Evolutionary conservation across 2,329 filamentous ascomycete genomes (phyloP), one percentile per base, ranked within the genome.

Genomic region (Helminthosporium solani): DNA sequence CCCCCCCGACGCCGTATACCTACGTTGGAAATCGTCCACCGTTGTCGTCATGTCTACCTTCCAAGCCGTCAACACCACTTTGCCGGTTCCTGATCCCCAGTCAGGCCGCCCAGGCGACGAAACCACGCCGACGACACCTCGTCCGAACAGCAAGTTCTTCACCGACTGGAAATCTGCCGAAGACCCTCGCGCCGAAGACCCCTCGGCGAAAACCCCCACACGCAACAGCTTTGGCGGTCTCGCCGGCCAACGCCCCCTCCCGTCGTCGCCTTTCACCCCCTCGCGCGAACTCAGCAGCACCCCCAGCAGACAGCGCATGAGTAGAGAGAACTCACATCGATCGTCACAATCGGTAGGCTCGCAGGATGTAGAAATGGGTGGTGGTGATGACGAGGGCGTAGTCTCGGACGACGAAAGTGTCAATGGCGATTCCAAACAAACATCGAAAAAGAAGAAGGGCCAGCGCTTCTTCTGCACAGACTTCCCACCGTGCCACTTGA

Each of bases 401-500:
- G 74, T 61, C 2, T 77, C 75, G 8, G 76, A 78, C 58, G 74
- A 75, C 41, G 76, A 78, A 20, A 78, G 75, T 51, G 70, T 70
- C 12, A 72, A 66, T 14, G 75, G 73, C 51, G 76, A 78, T 25
- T 87, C 87, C 11, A 87, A 89, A 50, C 82, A 86, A 52, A 86
- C 88, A 7, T 85, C 81, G 42, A 95, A 95, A 74, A 97, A 96
- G 80, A 96, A 96, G 75, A 96, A 96, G 71, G 90, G 90, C 0
- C 90, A 96, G 69, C 84, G 90, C 36, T 99, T 99, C 71, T 96
- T 92, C 71, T 99, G 94, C 73, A 95, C 87, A 3, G 90, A 96
- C 25, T 97, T 90, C 60, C 92, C 92, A 20, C 91, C 91, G 3
- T 99, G 94, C 71, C 91, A 86, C 62, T 71, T 99, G 47, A 96